Percentiles rank a stretch among this genome's conserved stretches.
Evolutionary conservation across 1,284 basidiomycete genomes (phyloP).

Genomic region (Athelia sp.): DNA sequence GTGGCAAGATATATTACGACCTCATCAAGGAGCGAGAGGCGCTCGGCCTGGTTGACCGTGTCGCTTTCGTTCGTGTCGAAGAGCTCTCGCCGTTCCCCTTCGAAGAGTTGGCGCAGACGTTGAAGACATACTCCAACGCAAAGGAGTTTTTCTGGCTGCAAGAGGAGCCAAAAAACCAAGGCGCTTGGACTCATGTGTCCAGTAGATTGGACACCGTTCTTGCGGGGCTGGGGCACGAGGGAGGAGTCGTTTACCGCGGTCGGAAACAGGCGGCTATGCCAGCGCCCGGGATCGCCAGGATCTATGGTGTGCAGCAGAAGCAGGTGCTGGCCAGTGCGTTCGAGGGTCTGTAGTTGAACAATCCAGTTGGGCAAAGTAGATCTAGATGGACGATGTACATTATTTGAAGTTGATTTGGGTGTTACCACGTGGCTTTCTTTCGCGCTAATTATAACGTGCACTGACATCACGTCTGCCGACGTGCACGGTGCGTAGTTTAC

Average conservation of each 20-base stretch:
- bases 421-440: too few species aligned
- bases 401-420: too few species aligned
- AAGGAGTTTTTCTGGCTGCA: slow-evolving; percentile 69
- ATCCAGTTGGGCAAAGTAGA: too few species aligned
- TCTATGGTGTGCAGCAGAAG: slow-evolving; percentile 65
- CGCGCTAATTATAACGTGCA: too few species aligned
- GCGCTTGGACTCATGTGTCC: slow-evolving; percentile 66
- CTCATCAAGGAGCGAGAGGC: slow-evolving; percentile 64
- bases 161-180: slow-evolving; percentile 87
- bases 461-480: too few species aligned
- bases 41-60: slow-evolving; percentile 38
- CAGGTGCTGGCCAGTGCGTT: slow-evolving; percentile 56
- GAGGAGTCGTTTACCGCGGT: slow-evolving; percentile 51
- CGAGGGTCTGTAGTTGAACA: slow-evolving; percentile 32
- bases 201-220: slow-evolving; percentile 55
- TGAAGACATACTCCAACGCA: slow-evolving; percentile 41
- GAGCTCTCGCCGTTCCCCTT: slow-evolving; percentile 88
- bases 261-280: slow-evolving; percentile 70
- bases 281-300: slow-evolving; percentile 70
- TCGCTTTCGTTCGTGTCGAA: slow-evolving; percentile 76
- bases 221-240: slow-evolving; percentile 27
- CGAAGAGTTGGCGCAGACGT: slow-evolving; percentile 36
- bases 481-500: too few species aligned
- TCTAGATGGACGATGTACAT: too few species aligned
- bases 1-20: slow-evolving; percentile 87